Evolutionary conservation across 176 grass and related monocot genomes (phyloP).

Genomic region (Oryza coarctata): DNA sequence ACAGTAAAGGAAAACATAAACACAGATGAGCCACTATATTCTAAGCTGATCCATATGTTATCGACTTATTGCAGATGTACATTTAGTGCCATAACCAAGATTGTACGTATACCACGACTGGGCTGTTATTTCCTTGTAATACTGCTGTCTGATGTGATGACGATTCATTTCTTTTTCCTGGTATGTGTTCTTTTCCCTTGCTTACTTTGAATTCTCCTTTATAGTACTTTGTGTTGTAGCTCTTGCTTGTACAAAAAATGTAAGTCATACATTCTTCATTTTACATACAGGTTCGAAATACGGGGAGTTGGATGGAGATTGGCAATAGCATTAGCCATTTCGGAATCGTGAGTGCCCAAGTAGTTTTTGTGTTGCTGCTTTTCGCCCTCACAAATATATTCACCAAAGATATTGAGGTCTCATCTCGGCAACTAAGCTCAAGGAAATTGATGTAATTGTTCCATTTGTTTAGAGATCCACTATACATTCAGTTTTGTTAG

Average conservation of each 20-base stretch:
- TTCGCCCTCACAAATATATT: constrained; percentile 92
- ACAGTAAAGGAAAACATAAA: background rate
- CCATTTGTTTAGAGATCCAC: background rate
- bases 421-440: constrained; percentile 44
- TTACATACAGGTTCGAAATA: constrained; percentile 67
- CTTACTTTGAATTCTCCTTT: background rate
- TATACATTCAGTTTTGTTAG: background rate
- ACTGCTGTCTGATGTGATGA: constrained; percentile 94
- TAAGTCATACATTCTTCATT: constrained; percentile 17
- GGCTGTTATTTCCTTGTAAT: constrained; percentile 98
- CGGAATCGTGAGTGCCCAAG: constrained; percentile 87
- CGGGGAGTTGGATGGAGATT: constrained; percentile 98
- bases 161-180: constrained; percentile 99
- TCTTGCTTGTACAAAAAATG: background rate
- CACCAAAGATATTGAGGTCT: constrained; percentile 80
- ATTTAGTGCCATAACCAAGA: constrained; percentile 88
- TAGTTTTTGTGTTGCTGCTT: constrained; percentile 90
- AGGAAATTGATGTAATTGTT: constrained; percentile 55
- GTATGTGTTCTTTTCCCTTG: constrained; percentile 54
- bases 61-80: constrained; percentile 73
- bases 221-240: background rate
- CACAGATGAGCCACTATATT: background rate
- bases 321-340: constrained; percentile 98
- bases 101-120: constrained; percentile 67
- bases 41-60: constrained; percentile 16